A percentile compares a stretch with the other conserved stretches of the same genome.
Conservation (phyloP, 2,329 filamentous ascomycete species). For the Colletotrichum karsti region DNA sequence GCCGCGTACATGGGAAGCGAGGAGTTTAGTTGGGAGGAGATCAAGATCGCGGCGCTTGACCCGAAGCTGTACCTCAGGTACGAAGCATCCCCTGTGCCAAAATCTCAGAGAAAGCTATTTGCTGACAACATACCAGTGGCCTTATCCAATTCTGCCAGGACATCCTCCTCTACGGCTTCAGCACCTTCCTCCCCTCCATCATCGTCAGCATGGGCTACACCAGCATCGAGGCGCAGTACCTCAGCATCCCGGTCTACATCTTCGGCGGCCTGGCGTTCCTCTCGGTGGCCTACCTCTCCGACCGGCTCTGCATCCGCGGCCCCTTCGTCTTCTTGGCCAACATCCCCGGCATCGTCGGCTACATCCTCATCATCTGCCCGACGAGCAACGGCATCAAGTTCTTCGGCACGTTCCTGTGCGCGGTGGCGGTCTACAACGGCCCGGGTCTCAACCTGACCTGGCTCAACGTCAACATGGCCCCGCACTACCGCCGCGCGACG, state of each 20-base stretch:
- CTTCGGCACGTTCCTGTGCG: constrained; percentile 58
- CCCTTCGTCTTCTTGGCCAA: constrained; percentile 66
- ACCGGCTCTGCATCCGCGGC: constrained; percentile 45
- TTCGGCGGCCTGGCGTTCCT: constrained; percentile 57
- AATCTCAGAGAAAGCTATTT: no score
- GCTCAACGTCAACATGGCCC: constrained; percentile 54
- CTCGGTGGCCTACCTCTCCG: constrained; percentile 52
- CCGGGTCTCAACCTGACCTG: constrained; percentile 57
- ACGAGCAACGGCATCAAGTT: constrained; percentile 57
- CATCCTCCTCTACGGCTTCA: constrained; percentile 64
- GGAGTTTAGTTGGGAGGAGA: constrained; percentile 59
- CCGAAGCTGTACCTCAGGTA: constrained; percentile 60
- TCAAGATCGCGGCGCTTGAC: constrained; percentile 55
- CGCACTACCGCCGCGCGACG: constrained; percentile 54
- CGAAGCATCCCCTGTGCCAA: background rate
- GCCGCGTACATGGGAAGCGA: constrained; percentile 57
- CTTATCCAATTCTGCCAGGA: constrained; percentile 61
- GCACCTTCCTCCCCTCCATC: constrained; percentile 66
- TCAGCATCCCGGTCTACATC: constrained; percentile 66
- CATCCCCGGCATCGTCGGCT: constrained; percentile 56
- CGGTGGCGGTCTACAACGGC: constrained; percentile 55
- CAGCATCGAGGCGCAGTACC: constrained; percentile 58
- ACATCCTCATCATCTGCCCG: constrained; percentile 56
- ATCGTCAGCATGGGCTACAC: constrained; percentile 60
- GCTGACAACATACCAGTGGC: constrained; percentile 33